Percentiles rank a stretch among this genome's conserved stretches.
phyloP scores from a whole-genome alignment of 208 protist genomes.

The Naegleria fowleri region DNA sequence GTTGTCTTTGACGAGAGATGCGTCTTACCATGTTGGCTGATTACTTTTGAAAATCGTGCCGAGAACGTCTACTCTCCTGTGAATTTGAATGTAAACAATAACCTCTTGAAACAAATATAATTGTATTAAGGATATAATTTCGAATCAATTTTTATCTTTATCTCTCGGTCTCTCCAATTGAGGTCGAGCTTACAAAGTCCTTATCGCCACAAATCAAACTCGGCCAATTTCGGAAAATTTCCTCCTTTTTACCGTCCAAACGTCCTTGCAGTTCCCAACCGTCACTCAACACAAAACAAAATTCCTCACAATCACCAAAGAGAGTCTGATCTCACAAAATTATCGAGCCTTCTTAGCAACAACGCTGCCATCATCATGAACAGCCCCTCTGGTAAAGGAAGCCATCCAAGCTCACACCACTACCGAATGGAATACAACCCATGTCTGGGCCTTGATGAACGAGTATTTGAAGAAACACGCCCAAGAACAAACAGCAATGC shows the following conservation, averaged over 20 bases:
- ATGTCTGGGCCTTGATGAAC: not conserved
- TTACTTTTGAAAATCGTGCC: not conserved
- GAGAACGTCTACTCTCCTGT: not conserved
- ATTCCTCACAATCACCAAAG: not conserved
- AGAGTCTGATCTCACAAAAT: too few species aligned
- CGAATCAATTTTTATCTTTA: too few species aligned
- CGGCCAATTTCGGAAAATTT: not conserved
- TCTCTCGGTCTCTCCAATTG: too few species aligned
- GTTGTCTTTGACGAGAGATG: not conserved
- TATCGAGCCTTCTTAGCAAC: too few species aligned
- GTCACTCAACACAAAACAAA: not conserved
- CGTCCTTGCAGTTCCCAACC: not conserved
- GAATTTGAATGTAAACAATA: not conserved
- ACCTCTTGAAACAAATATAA: not conserved
- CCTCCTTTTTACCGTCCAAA: not conserved
- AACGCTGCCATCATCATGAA: not conserved
- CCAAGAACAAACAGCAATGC: not conserved
- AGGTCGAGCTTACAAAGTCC: too few species aligned
- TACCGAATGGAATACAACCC: not conserved
- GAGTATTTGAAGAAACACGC: not conserved
- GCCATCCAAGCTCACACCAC: not conserved
- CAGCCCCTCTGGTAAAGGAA: not conserved
- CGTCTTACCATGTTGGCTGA: not conserved
- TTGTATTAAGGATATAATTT: too few species aligned
- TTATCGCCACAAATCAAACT: not conserved